These are phyloP conservation scores for Leucosporidium yakuticum DNA, from an alignment of 768 basidiomycete genomes.

Conservation along the genomic window DNA sequence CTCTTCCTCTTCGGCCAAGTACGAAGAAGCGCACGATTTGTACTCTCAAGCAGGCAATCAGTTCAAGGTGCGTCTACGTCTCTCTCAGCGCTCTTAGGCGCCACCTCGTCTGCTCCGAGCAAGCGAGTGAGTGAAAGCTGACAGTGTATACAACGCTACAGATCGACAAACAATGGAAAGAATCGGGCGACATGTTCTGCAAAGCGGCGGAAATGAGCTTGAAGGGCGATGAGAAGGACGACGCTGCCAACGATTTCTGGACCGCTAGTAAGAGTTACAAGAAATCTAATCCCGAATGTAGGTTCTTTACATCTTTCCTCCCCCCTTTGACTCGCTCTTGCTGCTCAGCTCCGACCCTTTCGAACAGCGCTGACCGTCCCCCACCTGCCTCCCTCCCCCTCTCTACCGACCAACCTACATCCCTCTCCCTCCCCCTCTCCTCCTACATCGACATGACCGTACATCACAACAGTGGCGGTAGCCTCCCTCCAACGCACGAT, in stretches of 20 bases:
- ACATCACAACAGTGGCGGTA: constrained; percentile 63
- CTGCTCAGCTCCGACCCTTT: neutral
- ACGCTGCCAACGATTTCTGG: constrained; percentile 99
- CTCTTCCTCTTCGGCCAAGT: constrained; percentile 69
- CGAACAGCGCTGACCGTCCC: neutral
- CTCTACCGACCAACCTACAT: neutral
- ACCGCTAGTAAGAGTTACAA: constrained; percentile 96
- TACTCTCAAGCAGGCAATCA: constrained; percentile 87
- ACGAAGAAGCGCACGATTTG: constrained; percentile 90
- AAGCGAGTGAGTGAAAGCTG: neutral
- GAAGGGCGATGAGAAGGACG: constrained; percentile 76
- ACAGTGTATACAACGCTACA: constrained; percentile 40
- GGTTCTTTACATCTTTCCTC: constrained; percentile 39
- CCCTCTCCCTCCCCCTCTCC: neutral
- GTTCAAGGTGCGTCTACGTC: constrained; percentile 22
- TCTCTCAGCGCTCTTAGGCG: constrained; percentile 1
- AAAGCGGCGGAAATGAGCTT: constrained; percentile 92
- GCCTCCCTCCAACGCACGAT: constrained; percentile 80
- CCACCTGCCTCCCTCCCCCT: neutral
- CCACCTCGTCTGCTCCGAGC: neutral
- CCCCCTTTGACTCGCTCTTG: no score
- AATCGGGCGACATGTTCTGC: constrained; percentile 85
- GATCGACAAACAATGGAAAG: constrained; percentile 83
- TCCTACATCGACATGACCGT: neutral
- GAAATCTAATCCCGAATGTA: constrained; percentile 76